A percentile compares a stretch with the other conserved stretches of the same genome.
Conservation (phyloP, 345 rosid genomes). For the Luvunga scandens region DNA sequence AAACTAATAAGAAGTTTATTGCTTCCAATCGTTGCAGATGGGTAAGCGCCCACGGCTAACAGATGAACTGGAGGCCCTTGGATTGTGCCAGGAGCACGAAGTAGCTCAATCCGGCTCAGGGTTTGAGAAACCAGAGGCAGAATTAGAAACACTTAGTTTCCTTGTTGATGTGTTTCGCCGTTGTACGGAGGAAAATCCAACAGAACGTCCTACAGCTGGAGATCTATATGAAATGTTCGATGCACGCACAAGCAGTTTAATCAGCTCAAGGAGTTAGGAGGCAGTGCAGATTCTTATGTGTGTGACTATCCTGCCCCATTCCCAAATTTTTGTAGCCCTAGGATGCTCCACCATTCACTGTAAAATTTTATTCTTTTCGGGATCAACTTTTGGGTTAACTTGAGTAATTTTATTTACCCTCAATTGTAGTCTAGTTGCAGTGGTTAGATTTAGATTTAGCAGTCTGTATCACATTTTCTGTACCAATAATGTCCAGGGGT, state of each 20-base stretch:
- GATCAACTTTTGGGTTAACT: constrained; percentile 21
- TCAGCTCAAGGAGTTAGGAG: constrained; percentile 17
- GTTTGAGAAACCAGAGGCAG: constrained; percentile 38
- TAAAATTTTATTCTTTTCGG: constrained; percentile 9
- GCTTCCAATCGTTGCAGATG: constrained; percentile 38
- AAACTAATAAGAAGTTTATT: neutral
- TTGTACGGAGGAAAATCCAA: constrained; percentile 72
- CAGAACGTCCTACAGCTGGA: constrained; percentile 60
- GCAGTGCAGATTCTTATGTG: constrained; percentile 2
- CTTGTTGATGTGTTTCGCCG: constrained; percentile 59
- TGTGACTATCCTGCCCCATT: constrained; percentile 1
- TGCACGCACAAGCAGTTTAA: constrained; percentile 23
- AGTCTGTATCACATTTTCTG: neutral
- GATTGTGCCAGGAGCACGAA: constrained; percentile 30
- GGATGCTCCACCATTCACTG: constrained; percentile 7
- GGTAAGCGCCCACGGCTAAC: constrained; percentile 74
- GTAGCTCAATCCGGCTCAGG: constrained; percentile 28
- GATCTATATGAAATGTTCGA: constrained; percentile 53
- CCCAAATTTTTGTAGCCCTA: constrained; percentile 30
- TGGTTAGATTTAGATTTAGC: constrained; percentile 17
- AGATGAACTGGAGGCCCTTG: constrained; percentile 50
- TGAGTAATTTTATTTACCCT: neutral
- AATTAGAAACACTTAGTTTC: constrained; percentile 50
- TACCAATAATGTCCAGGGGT: neutral
- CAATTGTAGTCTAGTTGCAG: constrained; percentile 1